Percentiles rank a stretch among this genome's conserved stretches.
Evolutionary conservation across 2,329 filamentous ascomycete genomes (phyloP).

Genomic region (Niveomyces coronatus): DNA sequence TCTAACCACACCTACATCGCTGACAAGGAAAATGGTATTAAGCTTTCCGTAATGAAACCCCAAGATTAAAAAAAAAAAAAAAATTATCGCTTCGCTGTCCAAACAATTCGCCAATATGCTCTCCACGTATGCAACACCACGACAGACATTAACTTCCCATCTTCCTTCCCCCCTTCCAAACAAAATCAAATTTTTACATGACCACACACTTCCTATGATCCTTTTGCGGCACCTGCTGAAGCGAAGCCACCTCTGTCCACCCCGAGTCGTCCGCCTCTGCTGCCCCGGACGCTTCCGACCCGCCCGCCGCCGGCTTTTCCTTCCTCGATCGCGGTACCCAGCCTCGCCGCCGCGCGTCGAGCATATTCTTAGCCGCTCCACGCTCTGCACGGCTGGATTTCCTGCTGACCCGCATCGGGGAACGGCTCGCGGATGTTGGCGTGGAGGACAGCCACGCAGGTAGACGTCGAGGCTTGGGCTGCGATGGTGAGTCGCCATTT

Average conservation of each 20-base stretch:
- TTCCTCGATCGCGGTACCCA: slow-evolving; percentile 38
- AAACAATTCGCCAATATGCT: no score
- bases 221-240: slow-evolving; percentile 17
- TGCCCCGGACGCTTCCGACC: background rate
- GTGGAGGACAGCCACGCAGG: slow-evolving; percentile 27
- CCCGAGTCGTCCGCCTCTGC: slow-evolving; percentile 22
- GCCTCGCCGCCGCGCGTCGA: slow-evolving; percentile 47
- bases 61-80: no score
- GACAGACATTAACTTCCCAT: background rate
- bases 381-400: slow-evolving; percentile 46
- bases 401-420: slow-evolving; percentile 33
- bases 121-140: no score
- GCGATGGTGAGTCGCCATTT: background rate
- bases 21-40: no score
- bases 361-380: slow-evolving; percentile 52
- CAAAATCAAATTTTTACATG: no score
- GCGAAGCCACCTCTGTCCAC: slow-evolving; percentile 44
- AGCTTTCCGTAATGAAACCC: no score
- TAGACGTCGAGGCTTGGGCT: slow-evolving; percentile 13
- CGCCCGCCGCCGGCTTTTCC: slow-evolving; percentile 17
- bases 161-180: no score
- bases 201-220: slow-evolving; percentile 39
- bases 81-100: no score
- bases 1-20: no score
- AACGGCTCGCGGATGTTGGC: slow-evolving; percentile 24